Percentiles rank a stretch among this genome's conserved stretches.
These are phyloP conservation scores for Aspergillus tanneri DNA, from an alignment of 2,329 filamentous ascomycete species.

Conservation along the genomic window DNA sequence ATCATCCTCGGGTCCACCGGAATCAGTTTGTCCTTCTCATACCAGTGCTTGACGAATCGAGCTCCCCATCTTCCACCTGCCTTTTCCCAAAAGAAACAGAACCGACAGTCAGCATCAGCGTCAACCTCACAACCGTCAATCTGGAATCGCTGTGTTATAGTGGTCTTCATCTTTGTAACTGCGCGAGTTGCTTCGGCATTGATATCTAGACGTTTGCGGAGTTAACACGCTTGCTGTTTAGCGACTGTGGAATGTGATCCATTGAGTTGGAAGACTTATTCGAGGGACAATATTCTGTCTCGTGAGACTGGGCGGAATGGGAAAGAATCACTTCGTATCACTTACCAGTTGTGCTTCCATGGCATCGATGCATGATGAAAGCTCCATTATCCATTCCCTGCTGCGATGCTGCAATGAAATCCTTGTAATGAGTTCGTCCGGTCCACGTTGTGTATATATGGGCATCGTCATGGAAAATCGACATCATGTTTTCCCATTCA, in stretches of 20 bases:
- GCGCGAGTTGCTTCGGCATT: constrained; percentile 40
- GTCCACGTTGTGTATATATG: constrained; percentile 55
- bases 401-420: constrained; percentile 53
- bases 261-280: no score
- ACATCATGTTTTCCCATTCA: constrained; percentile 54
- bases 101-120: constrained; percentile 49
- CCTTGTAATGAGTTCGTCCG: constrained; percentile 41
- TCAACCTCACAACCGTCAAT: constrained; percentile 47
- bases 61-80: constrained; percentile 41
- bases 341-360: constrained; percentile 46
- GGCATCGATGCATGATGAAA: constrained; percentile 58
- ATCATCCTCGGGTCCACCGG: constrained; percentile 46
- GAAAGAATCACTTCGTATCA: no score
- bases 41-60: constrained; percentile 50
- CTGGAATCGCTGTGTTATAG: constrained; percentile 50
- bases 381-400: constrained; percentile 52
- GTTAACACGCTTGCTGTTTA: no score
- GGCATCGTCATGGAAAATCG: constrained; percentile 52
- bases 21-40: constrained; percentile 55
- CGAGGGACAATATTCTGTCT: no score
- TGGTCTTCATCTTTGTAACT: constrained; percentile 53
- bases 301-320: no score
- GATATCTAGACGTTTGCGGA: no score
- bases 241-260: no score
- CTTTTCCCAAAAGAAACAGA: constrained; percentile 50